Evolutionary conservation across 148 eudicot genomes (phyloP).

Genomic region (Fagopyrum homotropicum): DNA sequence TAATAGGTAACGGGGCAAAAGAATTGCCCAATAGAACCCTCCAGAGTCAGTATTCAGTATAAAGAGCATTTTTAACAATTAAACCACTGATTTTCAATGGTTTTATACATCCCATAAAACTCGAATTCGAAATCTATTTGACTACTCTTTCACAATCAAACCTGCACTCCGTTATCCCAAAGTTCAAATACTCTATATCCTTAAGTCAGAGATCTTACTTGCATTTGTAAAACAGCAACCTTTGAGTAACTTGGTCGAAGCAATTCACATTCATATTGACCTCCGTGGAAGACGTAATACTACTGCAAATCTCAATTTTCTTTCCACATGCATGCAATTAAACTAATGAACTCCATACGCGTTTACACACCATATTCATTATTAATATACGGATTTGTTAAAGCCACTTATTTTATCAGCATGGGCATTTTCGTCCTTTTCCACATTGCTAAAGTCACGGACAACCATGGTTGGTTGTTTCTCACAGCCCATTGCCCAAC

Average conservation of each 20-base stretch:
- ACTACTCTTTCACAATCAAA: too few species aligned
- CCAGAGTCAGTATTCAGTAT: too few species aligned
- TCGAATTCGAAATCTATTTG: too few species aligned
- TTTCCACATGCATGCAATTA: slow-evolving; percentile 9
- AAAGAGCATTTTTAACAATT: too few species aligned
- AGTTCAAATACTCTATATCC: neutral
- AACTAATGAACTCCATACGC: neutral
- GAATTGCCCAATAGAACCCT: too few species aligned
- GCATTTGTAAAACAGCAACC: neutral
- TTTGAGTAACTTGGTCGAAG: neutral
- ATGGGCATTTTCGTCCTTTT: slow-evolving; percentile 2
- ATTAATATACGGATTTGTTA: neutral
- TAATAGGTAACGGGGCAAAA: too few species aligned
- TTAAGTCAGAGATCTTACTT: neutral
- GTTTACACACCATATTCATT: neutral
- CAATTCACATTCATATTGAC: slow-evolving; percentile 1
- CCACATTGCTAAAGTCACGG: neutral
- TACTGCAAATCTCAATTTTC: neutral
- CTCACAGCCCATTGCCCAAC: neutral
- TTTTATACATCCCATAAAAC: too few species aligned
- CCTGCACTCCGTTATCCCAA: too few species aligned
- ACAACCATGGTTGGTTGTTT: too few species aligned
- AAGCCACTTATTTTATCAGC: neutral
- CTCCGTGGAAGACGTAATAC: neutral
- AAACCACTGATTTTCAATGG: too few species aligned